phyloP scores from a whole-genome alignment of 2,329 filamentous ascomycete species.

The Metarhizium sp. region DNA sequence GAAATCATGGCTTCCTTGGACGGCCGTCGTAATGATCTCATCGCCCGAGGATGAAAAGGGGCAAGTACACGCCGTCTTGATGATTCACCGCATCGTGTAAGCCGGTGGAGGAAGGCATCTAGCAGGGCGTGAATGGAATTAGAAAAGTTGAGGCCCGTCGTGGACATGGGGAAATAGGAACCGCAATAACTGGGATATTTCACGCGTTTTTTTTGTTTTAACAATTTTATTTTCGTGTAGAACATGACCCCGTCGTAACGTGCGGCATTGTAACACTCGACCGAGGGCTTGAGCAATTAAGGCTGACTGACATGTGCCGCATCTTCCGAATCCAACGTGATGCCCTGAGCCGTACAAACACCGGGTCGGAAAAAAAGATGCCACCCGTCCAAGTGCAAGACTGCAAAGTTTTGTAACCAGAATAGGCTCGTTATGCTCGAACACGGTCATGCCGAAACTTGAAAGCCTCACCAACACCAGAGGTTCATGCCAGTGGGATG shows the following conservation, averaged over 20 bases:
- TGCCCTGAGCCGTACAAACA: too few species aligned
- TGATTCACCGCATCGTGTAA: background rate
- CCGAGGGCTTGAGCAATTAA: background rate
- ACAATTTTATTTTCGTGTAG: too few species aligned
- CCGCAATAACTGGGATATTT: too few species aligned
- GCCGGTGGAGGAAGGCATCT: background rate
- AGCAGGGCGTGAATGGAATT: background rate
- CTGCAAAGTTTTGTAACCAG: too few species aligned
- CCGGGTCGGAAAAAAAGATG: too few species aligned
- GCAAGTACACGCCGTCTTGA: background rate
- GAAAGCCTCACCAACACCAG: background rate
- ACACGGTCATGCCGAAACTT: background rate
- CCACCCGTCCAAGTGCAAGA: too few species aligned
- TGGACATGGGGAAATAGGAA: too few species aligned
- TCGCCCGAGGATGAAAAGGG: background rate
- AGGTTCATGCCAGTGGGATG: background rate
- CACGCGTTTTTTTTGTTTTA: too few species aligned
- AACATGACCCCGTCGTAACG: too few species aligned
- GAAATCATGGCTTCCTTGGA: background rate
- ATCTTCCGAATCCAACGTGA: background rate
- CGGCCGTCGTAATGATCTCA: slow-evolving; percentile 4
- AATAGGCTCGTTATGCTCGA: too few species aligned
- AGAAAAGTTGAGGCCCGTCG: background rate
- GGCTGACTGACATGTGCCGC: background rate
- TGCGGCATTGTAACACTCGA: too few species aligned